A percentile compares a stretch with the other conserved stretches of the same genome.
Evolutionary conservation across 2,329 filamentous ascomycete species (phyloP).

Genomic region (Xylaria sp.): DNA sequence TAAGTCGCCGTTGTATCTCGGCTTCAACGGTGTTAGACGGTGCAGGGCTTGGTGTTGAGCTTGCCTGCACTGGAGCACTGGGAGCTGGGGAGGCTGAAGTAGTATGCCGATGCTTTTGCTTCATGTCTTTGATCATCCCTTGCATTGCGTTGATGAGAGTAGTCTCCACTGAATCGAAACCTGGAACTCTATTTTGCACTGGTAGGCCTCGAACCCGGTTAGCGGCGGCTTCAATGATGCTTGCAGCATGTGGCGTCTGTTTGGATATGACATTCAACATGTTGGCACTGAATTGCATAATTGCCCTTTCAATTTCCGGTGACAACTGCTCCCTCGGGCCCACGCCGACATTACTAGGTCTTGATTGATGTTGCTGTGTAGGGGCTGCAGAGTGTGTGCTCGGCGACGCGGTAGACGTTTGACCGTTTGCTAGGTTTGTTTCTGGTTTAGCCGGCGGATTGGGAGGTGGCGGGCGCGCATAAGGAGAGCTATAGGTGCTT

Average conservation of each 20-base stretch:
- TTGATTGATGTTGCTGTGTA: constrained; percentile 24
- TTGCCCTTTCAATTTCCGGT: constrained; percentile 40
- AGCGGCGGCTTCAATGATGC: constrained; percentile 41
- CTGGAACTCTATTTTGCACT: constrained; percentile 33
- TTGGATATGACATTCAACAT: constrained; percentile 39
- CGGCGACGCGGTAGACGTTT: constrained; percentile 28
- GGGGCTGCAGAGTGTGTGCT: constrained; percentile 24
- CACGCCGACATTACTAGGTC: constrained; percentile 9
- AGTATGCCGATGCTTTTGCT: constrained; percentile 32
- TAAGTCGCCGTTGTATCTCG: constrained; percentile 40
- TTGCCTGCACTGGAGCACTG: constrained; percentile 28
- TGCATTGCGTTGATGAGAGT: constrained; percentile 38
- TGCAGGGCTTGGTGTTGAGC: constrained; percentile 37
- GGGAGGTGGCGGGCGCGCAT: constrained; percentile 40
- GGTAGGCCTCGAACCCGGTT: constrained; percentile 39
- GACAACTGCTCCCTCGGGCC: constrained; percentile 28
- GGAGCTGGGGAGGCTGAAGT: constrained; percentile 35
- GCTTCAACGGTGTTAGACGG: constrained; percentile 34
- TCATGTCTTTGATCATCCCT: constrained; percentile 41
- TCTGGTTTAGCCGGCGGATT: constrained; percentile 37
- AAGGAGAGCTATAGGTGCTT: constrained; percentile 42
- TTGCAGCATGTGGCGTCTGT: constrained; percentile 37
- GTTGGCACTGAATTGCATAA: constrained; percentile 39
- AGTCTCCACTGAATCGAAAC: constrained; percentile 38
- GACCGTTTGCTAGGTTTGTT: constrained; percentile 25